Conservation (phyloP, 768 basidiomycete genomes). For the Fibroporia radiculosa region DNA sequence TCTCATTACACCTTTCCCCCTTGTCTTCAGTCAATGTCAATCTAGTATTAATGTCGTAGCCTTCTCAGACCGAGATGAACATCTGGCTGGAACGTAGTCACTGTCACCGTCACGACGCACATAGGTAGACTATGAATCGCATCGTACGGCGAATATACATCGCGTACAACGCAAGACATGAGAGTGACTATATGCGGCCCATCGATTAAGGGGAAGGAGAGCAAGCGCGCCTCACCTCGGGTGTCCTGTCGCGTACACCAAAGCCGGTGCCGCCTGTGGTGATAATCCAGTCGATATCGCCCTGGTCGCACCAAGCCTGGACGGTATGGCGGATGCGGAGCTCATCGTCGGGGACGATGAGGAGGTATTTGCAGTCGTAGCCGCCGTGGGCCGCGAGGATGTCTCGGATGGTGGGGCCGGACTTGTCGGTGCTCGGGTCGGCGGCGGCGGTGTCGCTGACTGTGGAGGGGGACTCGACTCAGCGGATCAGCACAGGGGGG, state of each 20-base stretch:
- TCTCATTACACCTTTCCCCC: too few relatives aligned
- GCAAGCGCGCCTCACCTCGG: slow-evolving; percentile 47
- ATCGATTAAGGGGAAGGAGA: not conserved
- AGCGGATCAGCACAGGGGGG: not conserved
- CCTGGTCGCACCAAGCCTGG: slow-evolving; percentile 34
- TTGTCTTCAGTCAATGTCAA: too few relatives aligned
- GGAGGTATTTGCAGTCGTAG: slow-evolving; percentile 26
- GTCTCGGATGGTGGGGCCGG: slow-evolving; percentile 54
- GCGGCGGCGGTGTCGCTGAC: slow-evolving; percentile 67
- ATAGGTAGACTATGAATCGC: not conserved
- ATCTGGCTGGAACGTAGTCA: too few relatives aligned
- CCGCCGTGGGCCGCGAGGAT: slow-evolving; percentile 35
- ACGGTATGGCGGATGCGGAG: slow-evolving; percentile 41
- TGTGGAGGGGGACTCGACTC: slow-evolving; percentile 17
- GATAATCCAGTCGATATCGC: slow-evolving; percentile 63
- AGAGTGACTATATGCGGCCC: too few relatives aligned
- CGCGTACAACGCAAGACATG: too few relatives aligned
- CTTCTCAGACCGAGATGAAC: too few relatives aligned
- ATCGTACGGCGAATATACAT: too few relatives aligned
- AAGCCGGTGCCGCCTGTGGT: slow-evolving; percentile 89
- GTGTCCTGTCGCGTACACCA: slow-evolving; percentile 71
- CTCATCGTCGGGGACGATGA: slow-evolving; percentile 62
- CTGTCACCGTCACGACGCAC: not conserved
- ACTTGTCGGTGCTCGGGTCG: slow-evolving; percentile 46
- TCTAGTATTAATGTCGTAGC: too few relatives aligned